Percentiles rank a stretch among this genome's conserved stretches.
Conservation (phyloP, 768 basidiomycete genomes). For the Podaxis sp. region DNA sequence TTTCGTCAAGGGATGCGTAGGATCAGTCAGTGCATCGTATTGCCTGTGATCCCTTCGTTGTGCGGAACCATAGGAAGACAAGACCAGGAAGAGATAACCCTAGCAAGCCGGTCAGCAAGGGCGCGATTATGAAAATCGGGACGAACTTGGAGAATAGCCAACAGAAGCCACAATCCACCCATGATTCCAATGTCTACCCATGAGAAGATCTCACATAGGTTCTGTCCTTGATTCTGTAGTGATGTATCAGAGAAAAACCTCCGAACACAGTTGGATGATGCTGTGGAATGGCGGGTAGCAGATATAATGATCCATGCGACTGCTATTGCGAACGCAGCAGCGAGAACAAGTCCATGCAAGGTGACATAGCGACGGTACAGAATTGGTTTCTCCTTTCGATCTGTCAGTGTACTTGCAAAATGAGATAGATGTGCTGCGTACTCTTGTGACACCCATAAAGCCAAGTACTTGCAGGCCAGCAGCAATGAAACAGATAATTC, state of each 20-base stretch:
- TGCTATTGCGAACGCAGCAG: conserved; percentile 70
- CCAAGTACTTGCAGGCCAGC: conserved; percentile 80
- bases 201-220: conserved; percentile 85
- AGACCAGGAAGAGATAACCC: conserved; percentile 45
- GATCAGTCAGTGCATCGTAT: conserved; percentile 71
- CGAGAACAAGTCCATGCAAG: conserved; percentile 53
- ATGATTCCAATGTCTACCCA: conserved; percentile 94
- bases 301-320: conserved; percentile 83
- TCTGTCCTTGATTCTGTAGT: conserved; percentile 51
- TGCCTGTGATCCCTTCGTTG: conserved; percentile 82
- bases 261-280: conserved; percentile 61
- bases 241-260: conserved; percentile 51
- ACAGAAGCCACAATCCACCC: conserved; percentile 81
- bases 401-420: neutral
- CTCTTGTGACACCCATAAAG: conserved; percentile 80
- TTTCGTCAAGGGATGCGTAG: conserved; percentile 47
- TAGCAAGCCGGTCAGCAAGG: conserved; percentile 23
- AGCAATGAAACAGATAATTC: conserved; percentile 70
- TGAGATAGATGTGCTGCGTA: conserved; percentile 28
- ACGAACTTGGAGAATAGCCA: conserved; percentile 75
- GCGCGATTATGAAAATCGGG: neutral
- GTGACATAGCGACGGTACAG: conserved; percentile 69
- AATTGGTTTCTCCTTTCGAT: conserved; percentile 60
- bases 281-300: conserved; percentile 70
- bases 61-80: conserved; percentile 60